A percentile compares a stretch with the other conserved stretches of the same genome.
Conservation (phyloP, 495 filamentous ascomycete species). For the Talaromyces proteolyticus region DNA sequence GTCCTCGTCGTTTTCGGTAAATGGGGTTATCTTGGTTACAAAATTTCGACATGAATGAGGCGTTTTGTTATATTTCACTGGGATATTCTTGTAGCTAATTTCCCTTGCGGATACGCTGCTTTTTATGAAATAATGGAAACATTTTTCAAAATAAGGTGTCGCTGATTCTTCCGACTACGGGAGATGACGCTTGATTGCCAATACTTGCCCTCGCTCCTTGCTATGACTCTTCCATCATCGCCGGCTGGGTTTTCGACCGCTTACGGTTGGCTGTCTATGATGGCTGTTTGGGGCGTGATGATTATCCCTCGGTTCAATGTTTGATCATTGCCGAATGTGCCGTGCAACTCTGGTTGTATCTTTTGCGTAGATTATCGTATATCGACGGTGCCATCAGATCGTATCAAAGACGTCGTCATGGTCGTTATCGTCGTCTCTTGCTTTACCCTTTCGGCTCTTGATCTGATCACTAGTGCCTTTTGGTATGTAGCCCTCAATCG, state of each 20-base stretch:
- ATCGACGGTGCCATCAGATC: too few relatives aligned
- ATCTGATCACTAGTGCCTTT: slow-evolving; percentile 8
- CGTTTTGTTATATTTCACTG: slow-evolving; percentile 16
- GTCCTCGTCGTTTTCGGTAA: slow-evolving; percentile 59
- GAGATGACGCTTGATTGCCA: slow-evolving; percentile 93
- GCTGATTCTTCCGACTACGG: slow-evolving; percentile 59
- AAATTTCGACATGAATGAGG: slow-evolving; percentile 28
- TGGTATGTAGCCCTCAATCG: slow-evolving; percentile 43
- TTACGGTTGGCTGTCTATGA: too few relatives aligned
- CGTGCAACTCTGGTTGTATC: too few relatives aligned
- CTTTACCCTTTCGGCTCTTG: neutral
- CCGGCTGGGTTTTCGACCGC: slow-evolving; percentile 11
- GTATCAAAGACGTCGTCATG: slow-evolving; percentile 29
- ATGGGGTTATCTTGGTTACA: slow-evolving; percentile 6
- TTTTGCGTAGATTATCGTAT: too few relatives aligned
- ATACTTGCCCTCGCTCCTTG: slow-evolving; percentile 18
- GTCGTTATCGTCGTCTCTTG: slow-evolving; percentile 9
- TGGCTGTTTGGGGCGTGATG: too few relatives aligned
- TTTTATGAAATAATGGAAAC: slow-evolving; percentile 50
- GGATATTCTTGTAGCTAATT: neutral
- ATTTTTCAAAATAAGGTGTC: slow-evolving; percentile 76
- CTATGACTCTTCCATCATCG: slow-evolving; percentile 4
- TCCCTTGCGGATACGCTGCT: slow-evolving; percentile 19
- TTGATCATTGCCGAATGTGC: too few relatives aligned
- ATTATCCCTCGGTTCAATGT: too few relatives aligned